These are phyloP conservation scores for Yarrowia bubula DNA, from an alignment of 805 yeast genomes.

Conservation along the genomic window DNA sequence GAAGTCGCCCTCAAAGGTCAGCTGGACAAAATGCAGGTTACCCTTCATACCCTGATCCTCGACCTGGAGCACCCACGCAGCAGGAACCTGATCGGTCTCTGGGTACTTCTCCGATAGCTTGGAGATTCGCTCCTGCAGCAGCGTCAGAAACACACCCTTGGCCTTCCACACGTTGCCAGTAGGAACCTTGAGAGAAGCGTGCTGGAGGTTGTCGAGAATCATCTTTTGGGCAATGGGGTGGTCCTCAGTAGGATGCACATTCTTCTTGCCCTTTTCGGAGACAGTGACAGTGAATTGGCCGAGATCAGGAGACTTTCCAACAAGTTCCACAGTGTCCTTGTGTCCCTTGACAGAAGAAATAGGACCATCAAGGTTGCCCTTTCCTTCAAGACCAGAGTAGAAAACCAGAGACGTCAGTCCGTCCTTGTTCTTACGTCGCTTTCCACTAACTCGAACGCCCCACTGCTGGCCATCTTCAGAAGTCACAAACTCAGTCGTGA, in stretches of 20 bases:
- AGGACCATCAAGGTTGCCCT: conserved; percentile 38
- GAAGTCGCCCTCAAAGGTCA: conserved; percentile 67
- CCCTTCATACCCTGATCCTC: conserved; percentile 68
- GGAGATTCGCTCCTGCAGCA: conserved; percentile 68
- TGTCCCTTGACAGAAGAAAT: conserved; percentile 32
- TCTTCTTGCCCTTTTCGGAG: conserved; percentile 53
- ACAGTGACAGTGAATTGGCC: conserved; percentile 63
- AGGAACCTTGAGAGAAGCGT: conserved; percentile 68
- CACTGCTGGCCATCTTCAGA: conserved; percentile 68
- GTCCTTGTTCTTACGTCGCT: conserved; percentile 42
- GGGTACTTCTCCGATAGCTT: conserved; percentile 42
- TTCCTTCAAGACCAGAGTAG: conserved; percentile 76
- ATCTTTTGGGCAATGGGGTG: conserved; percentile 40
- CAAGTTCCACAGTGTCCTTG: conserved; percentile 41
- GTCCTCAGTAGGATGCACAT: conserved; percentile 43
- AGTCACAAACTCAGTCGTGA: conserved; percentile 76
- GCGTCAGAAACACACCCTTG: conserved; percentile 65
- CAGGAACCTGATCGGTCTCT: conserved; percentile 39
- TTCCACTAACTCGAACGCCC: conserved; percentile 72
- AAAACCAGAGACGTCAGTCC: conserved; percentile 60
- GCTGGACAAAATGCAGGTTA: conserved; percentile 76
- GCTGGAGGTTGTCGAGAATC: conserved; percentile 51
- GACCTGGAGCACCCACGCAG: conserved; percentile 50
- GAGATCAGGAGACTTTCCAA: conserved; percentile 61
- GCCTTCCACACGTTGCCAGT: conserved; percentile 74